Percentiles rank a stretch among this genome's conserved stretches.
Conservation (phyloP, 1,284 basidiomycete genomes). For the Ceratobasidium sp. region DNA sequence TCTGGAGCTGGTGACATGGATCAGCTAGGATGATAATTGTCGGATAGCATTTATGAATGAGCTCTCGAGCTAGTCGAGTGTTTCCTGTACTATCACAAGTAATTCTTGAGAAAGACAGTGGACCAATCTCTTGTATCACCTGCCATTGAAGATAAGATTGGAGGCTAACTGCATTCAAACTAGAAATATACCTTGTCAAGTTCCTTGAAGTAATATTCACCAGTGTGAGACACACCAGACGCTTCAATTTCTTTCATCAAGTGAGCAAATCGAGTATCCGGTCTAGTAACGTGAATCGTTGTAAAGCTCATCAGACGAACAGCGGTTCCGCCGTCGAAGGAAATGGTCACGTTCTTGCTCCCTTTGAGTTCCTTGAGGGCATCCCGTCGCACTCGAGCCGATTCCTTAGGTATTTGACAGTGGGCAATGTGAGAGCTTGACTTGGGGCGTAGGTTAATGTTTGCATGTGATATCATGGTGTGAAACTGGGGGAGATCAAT, state of each 20-base stretch:
- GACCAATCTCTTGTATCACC: conserved; percentile 50
- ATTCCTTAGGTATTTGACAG: not conserved
- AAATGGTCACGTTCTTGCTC: conserved; percentile 45
- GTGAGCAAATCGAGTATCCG: conserved; percentile 41
- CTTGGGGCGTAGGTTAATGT: not conserved
- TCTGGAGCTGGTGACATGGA: conserved; percentile 52
- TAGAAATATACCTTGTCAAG: conserved; percentile 21
- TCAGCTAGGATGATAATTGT: conserved; percentile 53
- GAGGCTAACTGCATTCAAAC: conserved; percentile 22
- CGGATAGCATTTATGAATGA: conserved; percentile 47
- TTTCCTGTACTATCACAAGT: conserved; percentile 55
- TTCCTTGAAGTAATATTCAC: conserved; percentile 33
- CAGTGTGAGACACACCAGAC: conserved; percentile 32
- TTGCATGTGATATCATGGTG: not conserved
- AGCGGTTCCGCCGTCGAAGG: conserved; percentile 47
- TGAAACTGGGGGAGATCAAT: conserved; percentile 17
- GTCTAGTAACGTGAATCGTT: conserved; percentile 50
- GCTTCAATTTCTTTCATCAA: conserved; percentile 48
- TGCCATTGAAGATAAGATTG: conserved; percentile 42
- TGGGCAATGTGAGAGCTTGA: not conserved
- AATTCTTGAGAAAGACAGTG: conserved; percentile 48
- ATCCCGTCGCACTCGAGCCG: not conserved
- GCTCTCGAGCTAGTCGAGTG: conserved; percentile 49
- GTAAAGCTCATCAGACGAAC: conserved; percentile 47
- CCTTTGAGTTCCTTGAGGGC: conserved; percentile 40